These are phyloP conservation scores for Misopates orontium DNA, from an alignment of 257 asterid species.

Conservation along the genomic window DNA sequence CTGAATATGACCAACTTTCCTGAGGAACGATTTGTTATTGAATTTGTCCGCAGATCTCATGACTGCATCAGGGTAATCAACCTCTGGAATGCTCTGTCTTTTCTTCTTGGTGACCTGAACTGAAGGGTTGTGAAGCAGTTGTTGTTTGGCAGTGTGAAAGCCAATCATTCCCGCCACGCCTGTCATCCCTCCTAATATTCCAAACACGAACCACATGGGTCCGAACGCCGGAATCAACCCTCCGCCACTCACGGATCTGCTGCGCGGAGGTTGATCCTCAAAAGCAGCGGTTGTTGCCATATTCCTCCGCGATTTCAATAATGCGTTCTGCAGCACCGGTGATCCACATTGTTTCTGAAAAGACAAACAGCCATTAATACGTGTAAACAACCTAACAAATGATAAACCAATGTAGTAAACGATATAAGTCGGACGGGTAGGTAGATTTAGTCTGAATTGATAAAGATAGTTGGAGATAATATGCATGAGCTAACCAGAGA, in stretches of 20 bases:
- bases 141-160: slow-evolving; percentile 42
- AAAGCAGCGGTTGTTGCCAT: slow-evolving; percentile 16
- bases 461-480: too few species aligned
- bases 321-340: slow-evolving; percentile 11
- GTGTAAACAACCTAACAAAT: too few species aligned
- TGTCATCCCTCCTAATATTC: slow-evolving; percentile 33
- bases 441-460: not conserved
- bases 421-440: too few species aligned
- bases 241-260: not conserved
- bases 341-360: slow-evolving; percentile 30
- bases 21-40: slow-evolving; percentile 40
- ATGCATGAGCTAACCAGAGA: slow-evolving; percentile 5
- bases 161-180: slow-evolving; percentile 36
- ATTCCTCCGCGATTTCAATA: not conserved
- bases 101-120: slow-evolving; percentile 48
- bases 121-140: slow-evolving; percentile 44
- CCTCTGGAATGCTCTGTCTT: slow-evolving; percentile 46
- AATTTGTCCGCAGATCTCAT: slow-evolving; percentile 33
- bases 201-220: slow-evolving; percentile 31
- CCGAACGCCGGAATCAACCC: slow-evolving; percentile 21
- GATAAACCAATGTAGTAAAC: too few species aligned
- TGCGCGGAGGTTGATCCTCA: not conserved
- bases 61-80: slow-evolving; percentile 35
- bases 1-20: slow-evolving; percentile 50
- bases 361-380: too few species aligned